Conservation (phyloP, 1,284 basidiomycete species). For the Ganoderma sp. region DNA sequence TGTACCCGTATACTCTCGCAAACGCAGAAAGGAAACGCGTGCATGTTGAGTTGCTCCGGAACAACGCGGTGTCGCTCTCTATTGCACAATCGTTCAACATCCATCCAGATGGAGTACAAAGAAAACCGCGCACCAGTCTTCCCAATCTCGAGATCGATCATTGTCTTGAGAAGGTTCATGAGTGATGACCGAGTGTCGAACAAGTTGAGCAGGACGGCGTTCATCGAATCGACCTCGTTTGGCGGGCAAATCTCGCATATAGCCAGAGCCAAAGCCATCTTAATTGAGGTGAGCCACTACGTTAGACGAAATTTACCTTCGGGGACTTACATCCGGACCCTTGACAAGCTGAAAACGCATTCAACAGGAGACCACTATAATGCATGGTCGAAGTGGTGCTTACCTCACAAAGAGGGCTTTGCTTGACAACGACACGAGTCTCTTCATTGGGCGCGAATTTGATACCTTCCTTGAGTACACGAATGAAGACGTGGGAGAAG, state of each 20-base stretch:
- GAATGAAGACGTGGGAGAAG: slow-evolving; percentile 88
- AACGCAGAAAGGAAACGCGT: slow-evolving; percentile 86
- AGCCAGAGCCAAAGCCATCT: slow-evolving; percentile 82
- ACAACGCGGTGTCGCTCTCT: slow-evolving; percentile 83
- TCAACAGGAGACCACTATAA: not conserved
- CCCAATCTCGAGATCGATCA: slow-evolving; percentile 86
- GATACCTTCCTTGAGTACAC: slow-evolving; percentile 82
- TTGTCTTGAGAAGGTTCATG: slow-evolving; percentile 76
- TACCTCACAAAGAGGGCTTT: slow-evolving; percentile 72
- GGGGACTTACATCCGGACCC: slow-evolving; percentile 65
- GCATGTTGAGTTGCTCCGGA: slow-evolving; percentile 87
- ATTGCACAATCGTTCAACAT: slow-evolving; percentile 14
- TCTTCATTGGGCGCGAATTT: slow-evolving; percentile 69
- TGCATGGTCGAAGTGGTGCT: not conserved
- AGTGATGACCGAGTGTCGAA: slow-evolving; percentile 82
- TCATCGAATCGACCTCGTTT: slow-evolving; percentile 80
- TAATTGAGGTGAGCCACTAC: slow-evolving; percentile 15
- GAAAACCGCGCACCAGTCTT: slow-evolving; percentile 61
- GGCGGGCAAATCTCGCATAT: slow-evolving; percentile 86
- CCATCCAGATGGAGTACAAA: not conserved
- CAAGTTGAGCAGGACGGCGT: slow-evolving; percentile 85
- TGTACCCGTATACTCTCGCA: slow-evolving; percentile 86
- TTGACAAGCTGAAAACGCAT: slow-evolving; percentile 63
- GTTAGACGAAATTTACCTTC: not conserved
- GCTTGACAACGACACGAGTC: slow-evolving; percentile 55